A percentile compares a stretch with the other conserved stretches of the same genome.
These are phyloP conservation scores for Fraxinus sp. DNA, from an alignment of 305 asterid species.

Conservation along the genomic window DNA sequence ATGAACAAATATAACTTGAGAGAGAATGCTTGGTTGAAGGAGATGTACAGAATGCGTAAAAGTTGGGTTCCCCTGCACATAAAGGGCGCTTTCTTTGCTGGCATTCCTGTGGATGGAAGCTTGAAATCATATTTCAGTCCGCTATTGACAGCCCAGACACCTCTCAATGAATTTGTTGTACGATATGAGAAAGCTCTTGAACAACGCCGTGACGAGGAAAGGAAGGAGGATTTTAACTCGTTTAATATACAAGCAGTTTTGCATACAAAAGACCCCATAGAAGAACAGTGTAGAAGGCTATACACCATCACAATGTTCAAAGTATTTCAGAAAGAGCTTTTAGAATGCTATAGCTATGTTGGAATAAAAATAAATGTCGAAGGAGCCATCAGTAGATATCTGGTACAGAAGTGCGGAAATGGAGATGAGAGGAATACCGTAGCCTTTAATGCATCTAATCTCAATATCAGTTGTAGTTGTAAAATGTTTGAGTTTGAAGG, in stretches of 20 bases:
- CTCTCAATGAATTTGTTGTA: slow-evolving; percentile 56
- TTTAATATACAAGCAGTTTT: slow-evolving; percentile 64
- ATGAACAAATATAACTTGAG: slow-evolving; percentile 62
- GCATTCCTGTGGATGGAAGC: slow-evolving; percentile 80
- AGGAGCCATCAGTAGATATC: slow-evolving; percentile 75
- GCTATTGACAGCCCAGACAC: slow-evolving; percentile 55
- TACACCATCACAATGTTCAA: slow-evolving; percentile 77
- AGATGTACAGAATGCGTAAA: slow-evolving; percentile 74
- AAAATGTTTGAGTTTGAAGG: slow-evolving; percentile 96
- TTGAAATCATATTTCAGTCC: slow-evolving; percentile 65
- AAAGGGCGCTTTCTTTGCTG: slow-evolving; percentile 80
- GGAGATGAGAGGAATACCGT: slow-evolving; percentile 86
- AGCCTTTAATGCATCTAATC: slow-evolving; percentile 77
- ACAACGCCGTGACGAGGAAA: slow-evolving; percentile 78
- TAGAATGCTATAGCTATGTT: slow-evolving; percentile 78
- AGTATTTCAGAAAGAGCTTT: slow-evolving; percentile 84
- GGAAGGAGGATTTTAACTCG: slow-evolving; percentile 80
- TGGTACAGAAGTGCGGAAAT: slow-evolving; percentile 78
- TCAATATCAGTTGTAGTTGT: slow-evolving; percentile 84
- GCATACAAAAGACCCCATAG: slow-evolving; percentile 92
- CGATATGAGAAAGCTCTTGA: slow-evolving; percentile 78
- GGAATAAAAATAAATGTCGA: slow-evolving; percentile 83
- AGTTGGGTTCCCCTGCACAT: slow-evolving; percentile 80
- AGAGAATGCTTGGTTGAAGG: slow-evolving; percentile 72
- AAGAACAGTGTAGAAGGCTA: slow-evolving; percentile 83